Evolutionary conservation across 352 stramenopile genomes (phyloP).

Genomic region (Pythium sp.): DNA sequence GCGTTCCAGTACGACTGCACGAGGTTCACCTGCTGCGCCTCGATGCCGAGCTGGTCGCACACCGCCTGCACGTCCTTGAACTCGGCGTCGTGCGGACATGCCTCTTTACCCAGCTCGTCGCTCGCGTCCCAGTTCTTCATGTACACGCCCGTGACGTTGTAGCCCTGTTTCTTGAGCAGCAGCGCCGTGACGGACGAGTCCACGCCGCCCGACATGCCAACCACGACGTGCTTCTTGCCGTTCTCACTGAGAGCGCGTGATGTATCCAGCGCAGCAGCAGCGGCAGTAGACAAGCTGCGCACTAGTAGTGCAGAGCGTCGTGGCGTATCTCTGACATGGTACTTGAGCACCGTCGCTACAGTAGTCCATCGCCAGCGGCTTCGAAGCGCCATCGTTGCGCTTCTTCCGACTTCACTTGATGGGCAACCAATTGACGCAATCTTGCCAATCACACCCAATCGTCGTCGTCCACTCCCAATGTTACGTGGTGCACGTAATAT

Average conservation of each 20-base stretch:
- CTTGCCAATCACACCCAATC: slow-evolving; percentile 1
- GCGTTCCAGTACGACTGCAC: slow-evolving; percentile 97
- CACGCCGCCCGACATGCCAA: slow-evolving; percentile 98
- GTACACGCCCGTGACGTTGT: slow-evolving; percentile 94
- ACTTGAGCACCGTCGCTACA: background rate
- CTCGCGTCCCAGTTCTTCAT: slow-evolving; percentile 99
- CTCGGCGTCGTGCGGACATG: slow-evolving; percentile 89
- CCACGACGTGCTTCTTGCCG: slow-evolving; percentile 78
- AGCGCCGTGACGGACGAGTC: slow-evolving; percentile 96
- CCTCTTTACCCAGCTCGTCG: slow-evolving; percentile 87
- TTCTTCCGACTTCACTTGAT: slow-evolving; percentile 1
- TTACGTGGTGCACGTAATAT: background rate
- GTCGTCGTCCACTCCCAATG: background rate
- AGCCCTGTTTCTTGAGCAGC: slow-evolving; percentile 89
- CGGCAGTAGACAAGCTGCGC: background rate
- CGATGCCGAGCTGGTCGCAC: slow-evolving; percentile 90
- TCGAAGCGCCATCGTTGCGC: slow-evolving; percentile 5
- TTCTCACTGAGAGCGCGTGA: slow-evolving; percentile 16
- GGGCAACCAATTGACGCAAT: background rate
- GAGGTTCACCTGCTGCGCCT: slow-evolving; percentile 83
- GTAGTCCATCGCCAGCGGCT: slow-evolving; percentile 4
- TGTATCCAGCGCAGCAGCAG: background rate
- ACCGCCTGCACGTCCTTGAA: slow-evolving; percentile 92
- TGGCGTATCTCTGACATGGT: background rate
- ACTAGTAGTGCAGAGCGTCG: background rate